Evolutionary conservation across 208 protist genomes (phyloP).

Genomic region (Vickermania spadyakhi): DNA sequence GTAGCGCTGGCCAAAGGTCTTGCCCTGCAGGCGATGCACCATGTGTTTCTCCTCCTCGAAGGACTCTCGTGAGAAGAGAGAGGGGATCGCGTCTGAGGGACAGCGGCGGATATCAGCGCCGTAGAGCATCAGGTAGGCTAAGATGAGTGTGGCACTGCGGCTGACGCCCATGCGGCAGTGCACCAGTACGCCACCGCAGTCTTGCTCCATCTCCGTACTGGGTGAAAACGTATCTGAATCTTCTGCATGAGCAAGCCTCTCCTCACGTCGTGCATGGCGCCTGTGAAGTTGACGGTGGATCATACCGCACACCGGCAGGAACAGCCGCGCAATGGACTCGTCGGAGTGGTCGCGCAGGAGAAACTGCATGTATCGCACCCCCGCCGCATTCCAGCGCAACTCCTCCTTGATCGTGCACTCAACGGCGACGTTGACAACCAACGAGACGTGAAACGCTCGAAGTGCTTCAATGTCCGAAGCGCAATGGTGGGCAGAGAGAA

Average conservation of each 20-base stretch:
- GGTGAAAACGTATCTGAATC: not conserved
- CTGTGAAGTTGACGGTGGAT: conserved; percentile 74
- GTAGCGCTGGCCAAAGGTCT: not conserved
- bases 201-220: conserved; percentile 14
- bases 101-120: conserved; percentile 20
- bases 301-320: conserved; percentile 43
- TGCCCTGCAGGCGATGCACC: not conserved
- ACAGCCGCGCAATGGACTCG: conserved; percentile 38
- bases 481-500: conserved; percentile 46
- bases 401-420: conserved; percentile 41
- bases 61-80: not conserved
- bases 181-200: conserved; percentile 62
- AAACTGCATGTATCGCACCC: conserved; percentile 44
- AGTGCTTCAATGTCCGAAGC: conserved; percentile 27
- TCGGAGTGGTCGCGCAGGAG: conserved; percentile 67
- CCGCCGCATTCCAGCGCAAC: conserved; percentile 23
- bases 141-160: conserved; percentile 60
- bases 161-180: conserved; percentile 81
- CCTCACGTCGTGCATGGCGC: conserved; percentile 14
- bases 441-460: conserved; percentile 25
- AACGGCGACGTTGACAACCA: conserved; percentile 57
- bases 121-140: conserved; percentile 79
- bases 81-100: not conserved
- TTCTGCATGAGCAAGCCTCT: not conserved
- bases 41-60: not conserved